Evolutionary conservation across 2,329 filamentous ascomycete genomes (phyloP), one percentile per base, ranked within the genome.

Genomic region (Metarhizium album): DNA sequence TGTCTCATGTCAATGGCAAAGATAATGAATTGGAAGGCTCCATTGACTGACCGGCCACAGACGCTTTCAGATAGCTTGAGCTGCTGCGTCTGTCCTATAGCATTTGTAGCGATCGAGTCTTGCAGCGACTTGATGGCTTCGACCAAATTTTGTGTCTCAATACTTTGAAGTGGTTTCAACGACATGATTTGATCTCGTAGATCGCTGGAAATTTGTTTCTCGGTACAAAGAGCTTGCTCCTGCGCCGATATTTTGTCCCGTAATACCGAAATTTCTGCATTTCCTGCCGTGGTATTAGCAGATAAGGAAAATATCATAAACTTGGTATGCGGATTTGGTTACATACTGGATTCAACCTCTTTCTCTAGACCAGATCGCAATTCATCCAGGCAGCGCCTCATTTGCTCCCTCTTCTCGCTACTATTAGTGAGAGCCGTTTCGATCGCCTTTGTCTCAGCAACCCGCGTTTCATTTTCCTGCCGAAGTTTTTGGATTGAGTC

Each of bases 401-500:
- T 58, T 7, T 62, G 59, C 37, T 70, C 60, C 0, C 64, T 58
- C 16, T 67, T 65, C 37, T 61, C 61, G n/a, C 42, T 54, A 33
- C 60, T 63, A 3, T 58, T 58, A 2, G 61, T 55, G 22, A 67
- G 51, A 16, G 62, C 61, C 23, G 60, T 43, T 3, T 65, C 59
- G 13, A 69, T 52, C 7, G 53, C 53, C 4, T 55, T 49, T 2
- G 57, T 52, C 5, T 62, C 55, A 29, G 56, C 24, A 13, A 54
- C 54, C 2, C 62, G 60, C 11, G 54, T 53, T 2, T 57, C 49
- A 27, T 62, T 61, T 22, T 71, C 65, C 9, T 61, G 55, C 18
- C 60, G 62, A 4, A 75, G 51, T 24, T 71, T 57, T 1, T 61
- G 53, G 11, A 68, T 63, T 0, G 65, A 57, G 2, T 67, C 53